Base-by-base conservation (phyloP, 2,329 filamentous ascomycete species). In the Shiraia sp. region DNA sequence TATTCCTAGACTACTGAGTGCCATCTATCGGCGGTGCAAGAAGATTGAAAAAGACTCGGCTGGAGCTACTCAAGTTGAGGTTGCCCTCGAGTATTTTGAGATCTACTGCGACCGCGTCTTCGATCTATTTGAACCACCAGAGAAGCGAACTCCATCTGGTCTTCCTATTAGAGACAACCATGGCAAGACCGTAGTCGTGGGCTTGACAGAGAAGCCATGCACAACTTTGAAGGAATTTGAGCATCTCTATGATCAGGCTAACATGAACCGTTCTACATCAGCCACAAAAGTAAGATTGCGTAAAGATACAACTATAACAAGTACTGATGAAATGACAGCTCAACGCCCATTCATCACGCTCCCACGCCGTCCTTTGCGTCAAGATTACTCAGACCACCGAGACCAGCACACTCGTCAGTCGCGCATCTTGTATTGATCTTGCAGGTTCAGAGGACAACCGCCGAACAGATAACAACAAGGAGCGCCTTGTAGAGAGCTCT, bases 61-160 rank as follows among this genome's bases (percentile, higher is more conserved):
- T 4, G 88, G 85, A 9, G 75, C 82, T 36, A 91, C 85, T 0
- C 78, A 75, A 2, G 88, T 95, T 15, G 75, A 82, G 7, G 88
- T 96, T 12, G 78, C 82, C 10, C 79, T 96, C 61, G 91, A 88
- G 19, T 96, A 96, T 72, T 96, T 95, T 72, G 91, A 96, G 68
- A 96, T 96, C 54, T 96, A 96, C 72, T 96, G 95, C 68, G 91
- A 96, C 74, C 92, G 92, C 66, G 90, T 96, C 14, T 96, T 86
- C 61, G 91, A 96, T 66, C 75, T 96, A 23, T 89, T 96, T 54
- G 88, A 96, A 66, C 78, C 90, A 0, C 87, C 85, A 0, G 91
- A 96, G 68, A 95, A 90, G 74, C 86, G 93, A 36, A 90, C 87
- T 0, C 76, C 88, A 2, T 80, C 87, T 0, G 91, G 91, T 0